Percentiles rank a stretch among this genome's conserved stretches.
These are phyloP conservation scores for Stromatinia cepivora DNA, from an alignment of 2,329 filamentous ascomycete genomes.

Conservation along the genomic window DNA sequence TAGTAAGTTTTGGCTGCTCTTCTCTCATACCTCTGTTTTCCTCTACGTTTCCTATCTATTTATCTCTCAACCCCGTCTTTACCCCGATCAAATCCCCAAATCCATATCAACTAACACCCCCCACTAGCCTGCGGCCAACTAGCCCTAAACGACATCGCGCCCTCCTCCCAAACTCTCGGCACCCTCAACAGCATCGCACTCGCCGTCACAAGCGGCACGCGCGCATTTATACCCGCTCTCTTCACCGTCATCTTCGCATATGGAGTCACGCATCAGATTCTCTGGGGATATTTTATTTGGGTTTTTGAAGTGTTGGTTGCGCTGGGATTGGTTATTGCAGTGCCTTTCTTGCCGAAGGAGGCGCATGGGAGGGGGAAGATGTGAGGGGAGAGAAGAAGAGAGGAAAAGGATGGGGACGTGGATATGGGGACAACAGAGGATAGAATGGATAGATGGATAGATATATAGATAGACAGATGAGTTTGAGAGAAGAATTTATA, in stretches of 20 bases:
- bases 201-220: slow-evolving; percentile 59
- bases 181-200: slow-evolving; percentile 71
- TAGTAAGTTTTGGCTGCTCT: slow-evolving; percentile 46
- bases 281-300: slow-evolving; percentile 68
- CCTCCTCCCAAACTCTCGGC: slow-evolving; percentile 62
- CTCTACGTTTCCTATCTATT: neutral
- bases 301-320: slow-evolving; percentile 51
- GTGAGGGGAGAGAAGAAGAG: neutral
- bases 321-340: slow-evolving; percentile 36
- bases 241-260: slow-evolving; percentile 68
- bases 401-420: too few species aligned
- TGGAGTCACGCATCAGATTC: slow-evolving; percentile 60
- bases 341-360: slow-evolving; percentile 43
- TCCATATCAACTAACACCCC: slow-evolving; percentile 45
- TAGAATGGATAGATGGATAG: neutral
- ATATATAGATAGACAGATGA: neutral
- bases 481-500: neutral
- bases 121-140: slow-evolving; percentile 71
- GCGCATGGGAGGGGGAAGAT: slow-evolving; percentile 29
- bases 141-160: slow-evolving; percentile 71
- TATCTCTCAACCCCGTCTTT: neutral
- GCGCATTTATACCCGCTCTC: slow-evolving; percentile 65
- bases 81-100: neutral
- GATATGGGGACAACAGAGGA: neutral
- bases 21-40: neutral